phyloP scores from a whole-genome alignment of 257 asterid genomes.

The Solanum chmielewskii region DNA sequence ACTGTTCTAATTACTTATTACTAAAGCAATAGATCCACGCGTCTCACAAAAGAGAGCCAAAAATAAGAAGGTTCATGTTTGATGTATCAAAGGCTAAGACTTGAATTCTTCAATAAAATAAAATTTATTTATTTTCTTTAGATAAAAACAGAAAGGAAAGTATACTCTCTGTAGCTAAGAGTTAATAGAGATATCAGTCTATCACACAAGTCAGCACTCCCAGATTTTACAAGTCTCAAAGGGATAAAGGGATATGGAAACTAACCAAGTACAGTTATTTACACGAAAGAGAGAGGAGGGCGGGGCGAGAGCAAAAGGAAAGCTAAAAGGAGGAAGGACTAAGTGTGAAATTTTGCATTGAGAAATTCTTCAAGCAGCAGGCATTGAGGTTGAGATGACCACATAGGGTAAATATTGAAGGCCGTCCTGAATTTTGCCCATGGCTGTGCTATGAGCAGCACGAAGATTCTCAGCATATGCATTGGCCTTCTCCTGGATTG shows the following conservation, averaged over 20 bases:
- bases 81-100: neutral
- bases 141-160: constrained; percentile 32
- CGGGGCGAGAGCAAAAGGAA: neutral
- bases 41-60: neutral
- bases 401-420: constrained; percentile 58
- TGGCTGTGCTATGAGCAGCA: constrained; percentile 54
- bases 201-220: neutral
- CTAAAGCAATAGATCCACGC: neutral
- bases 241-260: neutral
- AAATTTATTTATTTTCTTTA: constrained; percentile 21
- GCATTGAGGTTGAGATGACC: constrained; percentile 65
- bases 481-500: constrained; percentile 55
- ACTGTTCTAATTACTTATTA: neutral
- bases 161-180: neutral
- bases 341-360: neutral
- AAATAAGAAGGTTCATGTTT: neutral
- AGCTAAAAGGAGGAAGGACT: neutral
- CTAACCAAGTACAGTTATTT: constrained; percentile 21
- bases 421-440: constrained; percentile 78
- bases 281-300: constrained; percentile 10
- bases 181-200: too few species aligned
- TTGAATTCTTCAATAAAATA: neutral
- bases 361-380: constrained; percentile 34
- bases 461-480: constrained; percentile 49
- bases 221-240: neutral